Conservation (phyloP, 192 early-diverging fungal species). For the Phlyctochytrium arcticum region DNA sequence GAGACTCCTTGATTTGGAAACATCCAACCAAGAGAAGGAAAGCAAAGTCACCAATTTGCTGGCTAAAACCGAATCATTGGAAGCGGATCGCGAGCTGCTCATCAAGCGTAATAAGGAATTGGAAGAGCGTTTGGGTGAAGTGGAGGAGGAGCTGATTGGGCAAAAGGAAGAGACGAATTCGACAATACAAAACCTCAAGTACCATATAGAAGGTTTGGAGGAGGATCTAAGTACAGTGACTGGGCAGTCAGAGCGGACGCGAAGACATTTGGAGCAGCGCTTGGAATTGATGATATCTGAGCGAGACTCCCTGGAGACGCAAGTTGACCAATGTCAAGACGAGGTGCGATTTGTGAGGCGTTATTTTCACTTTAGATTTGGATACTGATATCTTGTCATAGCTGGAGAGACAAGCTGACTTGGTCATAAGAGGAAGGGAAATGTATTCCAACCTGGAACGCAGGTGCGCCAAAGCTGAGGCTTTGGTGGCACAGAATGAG, state of each 20-base stretch:
- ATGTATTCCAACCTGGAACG: conserved; percentile 23
- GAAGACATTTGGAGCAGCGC: no score
- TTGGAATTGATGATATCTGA: no score
- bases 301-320: no score
- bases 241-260: no score
- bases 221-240: no score
- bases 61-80: conserved; percentile 36
- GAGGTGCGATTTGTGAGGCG: no score
- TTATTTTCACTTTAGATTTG: no score
- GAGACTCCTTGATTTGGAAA: conserved; percentile 11
- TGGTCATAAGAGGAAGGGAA: conserved; percentile 4
- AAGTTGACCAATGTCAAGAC: no score
- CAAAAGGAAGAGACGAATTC: no score
- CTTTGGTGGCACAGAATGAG: conserved; percentile 45
- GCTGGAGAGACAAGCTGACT: neutral
- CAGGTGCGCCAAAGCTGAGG: conserved; percentile 46
- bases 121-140: conserved; percentile 16
- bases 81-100: conserved; percentile 57
- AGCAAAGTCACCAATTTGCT: neutral
- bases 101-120: conserved; percentile 49
- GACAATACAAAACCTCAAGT: no score
- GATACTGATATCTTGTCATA: no score
- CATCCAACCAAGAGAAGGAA: conserved; percentile 13
- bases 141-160: conserved; percentile 22
- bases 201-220: no score